Percentiles rank a stretch among this genome's conserved stretches.
Evolutionary conservation across 1,284 basidiomycete genomes (phyloP).

Genomic region (Rhodotorula sp.): DNA sequence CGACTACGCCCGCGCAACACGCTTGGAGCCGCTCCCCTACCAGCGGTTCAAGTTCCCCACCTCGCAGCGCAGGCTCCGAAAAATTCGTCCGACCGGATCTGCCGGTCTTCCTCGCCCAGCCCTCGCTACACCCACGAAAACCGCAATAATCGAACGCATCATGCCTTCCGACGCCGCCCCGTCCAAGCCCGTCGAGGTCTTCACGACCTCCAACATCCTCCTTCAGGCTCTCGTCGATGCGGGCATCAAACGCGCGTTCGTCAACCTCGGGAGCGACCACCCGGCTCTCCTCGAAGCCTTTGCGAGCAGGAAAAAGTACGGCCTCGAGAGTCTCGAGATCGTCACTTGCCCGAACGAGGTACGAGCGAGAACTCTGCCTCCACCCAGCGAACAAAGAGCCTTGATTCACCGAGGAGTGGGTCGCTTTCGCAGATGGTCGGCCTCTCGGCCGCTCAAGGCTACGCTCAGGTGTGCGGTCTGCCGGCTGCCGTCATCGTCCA

Average conservation of each 20-base stretch:
- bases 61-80: neutral
- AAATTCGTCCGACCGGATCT: neutral
- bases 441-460: constrained; percentile 66
- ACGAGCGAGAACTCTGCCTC: neutral
- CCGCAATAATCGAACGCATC: neutral
- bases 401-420: no score
- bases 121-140: neutral
- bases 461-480: constrained; percentile 62
- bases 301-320: constrained; percentile 27
- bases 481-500: constrained; percentile 65
- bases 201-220: constrained; percentile 41
- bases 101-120: neutral
- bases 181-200: constrained; percentile 28
- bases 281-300: constrained; percentile 65
- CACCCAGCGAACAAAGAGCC: no score
- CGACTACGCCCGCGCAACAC: no score
- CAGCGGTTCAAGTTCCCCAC: neutral
- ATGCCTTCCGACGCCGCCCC: neutral
- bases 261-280: constrained; percentile 66
- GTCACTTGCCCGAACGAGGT: constrained; percentile 66
- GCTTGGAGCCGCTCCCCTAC: no score
- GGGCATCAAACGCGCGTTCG: constrained; percentile 67
- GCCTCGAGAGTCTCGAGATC: constrained; percentile 56
- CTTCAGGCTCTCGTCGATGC: constrained; percentile 57
- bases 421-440: constrained; percentile 59